These are phyloP conservation scores for Leishmania lainsoni DNA, from an alignment of 208 protist species.

Conservation along the genomic window DNA sequence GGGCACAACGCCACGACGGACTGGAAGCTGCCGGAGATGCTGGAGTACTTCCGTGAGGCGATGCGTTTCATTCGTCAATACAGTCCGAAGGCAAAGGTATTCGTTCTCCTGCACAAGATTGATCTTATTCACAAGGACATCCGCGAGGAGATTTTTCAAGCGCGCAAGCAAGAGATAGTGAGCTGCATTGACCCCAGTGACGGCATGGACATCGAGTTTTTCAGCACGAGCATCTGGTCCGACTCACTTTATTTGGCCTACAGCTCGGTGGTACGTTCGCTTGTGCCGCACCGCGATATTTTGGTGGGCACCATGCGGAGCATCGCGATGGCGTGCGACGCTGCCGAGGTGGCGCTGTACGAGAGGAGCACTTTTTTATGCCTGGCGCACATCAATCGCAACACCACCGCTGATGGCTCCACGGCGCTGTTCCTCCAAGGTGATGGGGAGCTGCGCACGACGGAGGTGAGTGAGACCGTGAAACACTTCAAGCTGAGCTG, in stretches of 20 bases:
- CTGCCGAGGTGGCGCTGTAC: conserved; percentile 98
- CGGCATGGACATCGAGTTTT: conserved; percentile 92
- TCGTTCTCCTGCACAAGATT: conserved; percentile 99
- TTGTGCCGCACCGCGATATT: conserved; percentile 96
- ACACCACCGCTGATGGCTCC: conserved; percentile 19
- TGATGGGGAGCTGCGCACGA: conserved; percentile 68
- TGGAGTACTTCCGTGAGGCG: conserved; percentile 96
- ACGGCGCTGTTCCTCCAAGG: conserved; percentile 18
- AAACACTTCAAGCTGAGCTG: conserved; percentile 93
- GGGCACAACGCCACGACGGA: conserved; percentile 49
- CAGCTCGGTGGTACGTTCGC: conserved; percentile 95
- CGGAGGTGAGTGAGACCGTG: conserved; percentile 88
- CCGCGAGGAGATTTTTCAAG: conserved; percentile 69
- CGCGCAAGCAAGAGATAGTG: conserved; percentile 77
- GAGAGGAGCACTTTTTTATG: conserved; percentile 98
- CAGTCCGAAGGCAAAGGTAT: conserved; percentile 97
- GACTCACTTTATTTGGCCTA: conserved; percentile 98
- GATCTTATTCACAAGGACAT: conserved; percentile 92
- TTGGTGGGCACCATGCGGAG: conserved; percentile 92
- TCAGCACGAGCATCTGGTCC: conserved; percentile 98
- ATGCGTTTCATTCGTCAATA: conserved; percentile 96
- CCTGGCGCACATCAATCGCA: conserved; percentile 92
- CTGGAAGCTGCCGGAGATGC: conserved; percentile 92
- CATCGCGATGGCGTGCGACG: conserved; percentile 95
- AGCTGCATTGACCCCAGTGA: conserved; percentile 46